Conservation (phyloP, 495 filamentous ascomycete species). For the Aspergillus coremiiformis region DNA sequence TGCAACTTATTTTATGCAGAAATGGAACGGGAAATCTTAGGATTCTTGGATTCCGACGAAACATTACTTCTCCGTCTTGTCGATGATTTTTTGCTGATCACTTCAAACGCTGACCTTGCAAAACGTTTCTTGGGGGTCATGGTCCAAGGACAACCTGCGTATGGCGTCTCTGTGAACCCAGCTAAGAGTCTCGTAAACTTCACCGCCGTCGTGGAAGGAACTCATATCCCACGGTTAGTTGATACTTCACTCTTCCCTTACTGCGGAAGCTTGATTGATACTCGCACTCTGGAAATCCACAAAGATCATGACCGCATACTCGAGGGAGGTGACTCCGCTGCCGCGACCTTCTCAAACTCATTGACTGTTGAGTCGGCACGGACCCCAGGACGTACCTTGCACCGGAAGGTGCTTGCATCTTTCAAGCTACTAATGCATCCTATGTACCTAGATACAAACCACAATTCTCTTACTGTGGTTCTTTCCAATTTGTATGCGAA, state of each 20-base stretch:
- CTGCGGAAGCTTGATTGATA: slow-evolving; percentile 74
- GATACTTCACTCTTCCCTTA: slow-evolving; percentile 65
- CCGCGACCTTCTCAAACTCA: slow-evolving; percentile 44
- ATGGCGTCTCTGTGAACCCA: slow-evolving; percentile 71
- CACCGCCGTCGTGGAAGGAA: slow-evolving; percentile 50
- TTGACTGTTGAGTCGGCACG: slow-evolving; percentile 70
- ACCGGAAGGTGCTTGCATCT: slow-evolving; percentile 66
- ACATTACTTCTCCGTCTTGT: slow-evolving; percentile 72
- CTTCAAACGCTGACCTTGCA: slow-evolving; percentile 56
- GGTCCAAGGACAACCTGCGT: slow-evolving; percentile 67
- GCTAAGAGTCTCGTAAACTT: slow-evolving; percentile 86
- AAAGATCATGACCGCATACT: slow-evolving; percentile 49
- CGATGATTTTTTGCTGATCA: slow-evolving; percentile 90
- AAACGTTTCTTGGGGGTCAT: slow-evolving; percentile 66
- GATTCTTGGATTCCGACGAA: slow-evolving; percentile 53
- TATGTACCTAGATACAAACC: slow-evolving; percentile 81
- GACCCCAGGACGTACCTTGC: slow-evolving; percentile 63
- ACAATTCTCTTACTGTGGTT: slow-evolving; percentile 64
- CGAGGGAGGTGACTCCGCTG: slow-evolving; percentile 36
- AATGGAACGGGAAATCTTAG: slow-evolving; percentile 61
- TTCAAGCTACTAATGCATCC: slow-evolving; percentile 83
- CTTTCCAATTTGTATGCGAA: slow-evolving; percentile 65
- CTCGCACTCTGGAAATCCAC: slow-evolving; percentile 63
- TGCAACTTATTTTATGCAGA: slow-evolving; percentile 95
- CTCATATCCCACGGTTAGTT: slow-evolving; percentile 43